Evolutionary conservation across 2,329 filamentous ascomycete species (phyloP).

Genomic region (Botrytis porri): DNA sequence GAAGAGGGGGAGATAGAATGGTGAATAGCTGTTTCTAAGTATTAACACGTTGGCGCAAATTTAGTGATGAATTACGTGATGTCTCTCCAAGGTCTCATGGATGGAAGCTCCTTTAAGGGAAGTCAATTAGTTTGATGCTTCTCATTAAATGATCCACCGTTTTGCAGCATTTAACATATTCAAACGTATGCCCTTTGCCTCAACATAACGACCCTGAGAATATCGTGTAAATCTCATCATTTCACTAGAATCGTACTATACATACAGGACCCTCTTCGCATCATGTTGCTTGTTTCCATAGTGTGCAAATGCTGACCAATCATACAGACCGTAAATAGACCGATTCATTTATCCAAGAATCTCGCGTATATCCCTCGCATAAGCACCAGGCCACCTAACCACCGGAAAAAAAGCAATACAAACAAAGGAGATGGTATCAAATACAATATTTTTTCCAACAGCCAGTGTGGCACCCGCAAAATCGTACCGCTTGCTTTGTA

Average conservation of each 20-base stretch:
- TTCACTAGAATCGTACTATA: slow-evolving; percentile 12
- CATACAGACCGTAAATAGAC: slow-evolving; percentile 9
- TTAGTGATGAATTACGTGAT: background rate
- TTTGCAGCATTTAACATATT: background rate
- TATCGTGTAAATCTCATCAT: slow-evolving; percentile 1
- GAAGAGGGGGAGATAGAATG: slow-evolving; percentile 30
- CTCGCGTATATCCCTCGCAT: background rate
- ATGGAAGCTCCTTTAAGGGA: background rate
- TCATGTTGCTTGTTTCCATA: background rate
- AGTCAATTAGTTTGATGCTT: background rate
- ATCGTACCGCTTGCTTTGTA: slow-evolving; percentile 8
- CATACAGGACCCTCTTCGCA: background rate
- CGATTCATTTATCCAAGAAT: background rate
- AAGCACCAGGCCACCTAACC: background rate
- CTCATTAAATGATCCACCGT: background rate
- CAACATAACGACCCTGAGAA: background rate
- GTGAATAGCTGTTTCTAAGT: background rate
- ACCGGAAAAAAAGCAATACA: background rate
- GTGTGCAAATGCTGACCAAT: background rate
- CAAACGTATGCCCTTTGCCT: background rate
- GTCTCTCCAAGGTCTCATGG: background rate
- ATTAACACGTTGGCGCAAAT: background rate
- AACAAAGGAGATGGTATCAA: slow-evolving; percentile 15
- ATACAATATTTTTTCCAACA: background rate
- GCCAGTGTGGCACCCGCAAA: background rate